These are phyloP conservation scores for Pichia sp. DNA, from an alignment of 1,139 yeast genomes.

Conservation along the genomic window DNA sequence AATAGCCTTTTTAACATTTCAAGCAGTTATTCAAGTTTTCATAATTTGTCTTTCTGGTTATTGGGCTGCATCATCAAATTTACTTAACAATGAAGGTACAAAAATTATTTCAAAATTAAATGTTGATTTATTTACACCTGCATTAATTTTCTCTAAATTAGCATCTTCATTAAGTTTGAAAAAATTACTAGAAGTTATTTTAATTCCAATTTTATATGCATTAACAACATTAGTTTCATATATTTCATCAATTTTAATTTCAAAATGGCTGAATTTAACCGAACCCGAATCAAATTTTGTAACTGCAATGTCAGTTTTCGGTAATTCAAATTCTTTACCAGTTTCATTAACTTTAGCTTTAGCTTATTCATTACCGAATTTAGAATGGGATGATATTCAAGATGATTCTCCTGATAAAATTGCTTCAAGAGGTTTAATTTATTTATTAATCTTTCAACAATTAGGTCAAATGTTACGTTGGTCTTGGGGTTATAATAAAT, in stretches of 20 bases:
- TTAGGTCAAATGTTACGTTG: slow-evolving; percentile 78
- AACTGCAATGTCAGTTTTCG: slow-evolving; percentile 85
- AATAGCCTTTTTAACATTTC: slow-evolving; percentile 62
- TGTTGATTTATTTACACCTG: slow-evolving; percentile 79
- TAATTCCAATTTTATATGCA: slow-evolving; percentile 69
- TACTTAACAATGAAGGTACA: slow-evolving; percentile 56
- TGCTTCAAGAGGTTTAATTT: slow-evolving; percentile 75
- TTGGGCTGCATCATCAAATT: slow-evolving; percentile 55
- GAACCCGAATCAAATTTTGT: slow-evolving; percentile 70
- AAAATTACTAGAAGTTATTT: slow-evolving; percentile 61
- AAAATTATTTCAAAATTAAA: slow-evolving; percentile 61
- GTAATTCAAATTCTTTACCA: slow-evolving; percentile 74
- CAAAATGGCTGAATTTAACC: slow-evolving; percentile 45
- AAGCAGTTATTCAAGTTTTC: slow-evolving; percentile 75
- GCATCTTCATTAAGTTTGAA: slow-evolving; percentile 66
- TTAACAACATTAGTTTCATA: slow-evolving; percentile 59
- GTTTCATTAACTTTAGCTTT: slow-evolving; percentile 70
- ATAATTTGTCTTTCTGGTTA: slow-evolving; percentile 68
- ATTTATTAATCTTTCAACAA: slow-evolving; percentile 75
- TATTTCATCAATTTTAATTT: slow-evolving; percentile 45
- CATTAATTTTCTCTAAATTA: slow-evolving; percentile 72
- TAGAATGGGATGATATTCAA: slow-evolving; percentile 67
- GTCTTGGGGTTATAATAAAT: slow-evolving; percentile 88
- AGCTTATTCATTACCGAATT: slow-evolving; percentile 66
- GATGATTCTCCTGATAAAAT: slow-evolving; percentile 64